Percentiles rank a stretch among this genome's conserved stretches.
Conservation (phyloP, 2,329 filamentous ascomycete species). For the Chaetoscypha palmicola region DNA sequence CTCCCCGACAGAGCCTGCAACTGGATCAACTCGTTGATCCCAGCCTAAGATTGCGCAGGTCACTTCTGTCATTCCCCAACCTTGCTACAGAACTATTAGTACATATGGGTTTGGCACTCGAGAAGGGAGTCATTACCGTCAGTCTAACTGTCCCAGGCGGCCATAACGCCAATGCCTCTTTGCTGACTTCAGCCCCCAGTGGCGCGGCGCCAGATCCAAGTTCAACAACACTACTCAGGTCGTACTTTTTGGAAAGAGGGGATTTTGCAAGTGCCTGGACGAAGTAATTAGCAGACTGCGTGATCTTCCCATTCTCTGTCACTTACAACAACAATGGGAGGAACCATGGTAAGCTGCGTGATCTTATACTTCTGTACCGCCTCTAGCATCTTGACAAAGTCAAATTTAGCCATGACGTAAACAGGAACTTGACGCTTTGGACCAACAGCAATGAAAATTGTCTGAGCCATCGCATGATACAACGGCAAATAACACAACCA, state of each 20-base stretch:
- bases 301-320: conserved; percentile 62
- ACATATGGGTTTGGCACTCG: neutral
- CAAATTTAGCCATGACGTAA: conserved; percentile 74
- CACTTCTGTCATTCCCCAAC: conserved; percentile 83
- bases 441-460: conserved; percentile 56
- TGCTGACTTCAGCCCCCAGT: conserved; percentile 69
- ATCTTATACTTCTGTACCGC: conserved; percentile 63
- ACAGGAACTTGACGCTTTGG: conserved; percentile 53
- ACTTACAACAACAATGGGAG: conserved; percentile 60
- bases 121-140: conserved; percentile 27
- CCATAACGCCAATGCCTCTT: conserved; percentile 62
- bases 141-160: conserved; percentile 62
- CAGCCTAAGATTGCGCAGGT: conserved; percentile 66
- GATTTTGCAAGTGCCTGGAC: conserved; percentile 64
- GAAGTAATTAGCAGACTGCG: conserved; percentile 29
- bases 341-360: conserved; percentile 60
- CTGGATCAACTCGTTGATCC: conserved; percentile 44
- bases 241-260: conserved; percentile 68
- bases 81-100: conserved; percentile 46
- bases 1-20: conserved; percentile 53
- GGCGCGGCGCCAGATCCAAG: conserved; percentile 83
- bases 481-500: conserved; percentile 36
- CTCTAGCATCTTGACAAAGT: conserved; percentile 65
- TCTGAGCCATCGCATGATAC: conserved; percentile 70
- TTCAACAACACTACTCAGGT: conserved; percentile 69